Evolutionary conservation across 495 filamentous ascomycete genomes (phyloP).

Genomic region (Penicillium daleae): DNA sequence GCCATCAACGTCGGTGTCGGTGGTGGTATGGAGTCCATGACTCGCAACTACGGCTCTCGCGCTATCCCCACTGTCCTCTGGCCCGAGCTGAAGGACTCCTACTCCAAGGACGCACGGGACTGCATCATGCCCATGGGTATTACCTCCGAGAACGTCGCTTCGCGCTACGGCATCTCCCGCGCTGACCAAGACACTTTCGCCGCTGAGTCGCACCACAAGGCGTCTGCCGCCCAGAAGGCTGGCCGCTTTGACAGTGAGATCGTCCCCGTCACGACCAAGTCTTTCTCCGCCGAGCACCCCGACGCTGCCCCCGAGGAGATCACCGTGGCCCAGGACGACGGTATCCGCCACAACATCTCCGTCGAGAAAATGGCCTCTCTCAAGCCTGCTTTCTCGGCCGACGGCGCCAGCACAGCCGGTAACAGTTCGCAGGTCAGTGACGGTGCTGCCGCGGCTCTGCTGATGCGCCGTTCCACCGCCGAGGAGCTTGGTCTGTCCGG

Average conservation of each 20-base stretch:
- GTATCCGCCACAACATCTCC: conserved; percentile 68
- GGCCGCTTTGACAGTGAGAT: conserved; percentile 81
- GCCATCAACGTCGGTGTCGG: conserved; percentile 80
- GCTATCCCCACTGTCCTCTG: conserved; percentile 86
- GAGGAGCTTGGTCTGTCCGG: conserved; percentile 68
- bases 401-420: conserved; percentile 80
- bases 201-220: conserved; percentile 70
- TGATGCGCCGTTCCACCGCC: conserved; percentile 87
- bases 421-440: conserved; percentile 88
- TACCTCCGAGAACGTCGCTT: conserved; percentile 89
- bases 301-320: conserved; percentile 63
- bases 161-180: conserved; percentile 71
- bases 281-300: conserved; percentile 59
- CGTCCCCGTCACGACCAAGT: conserved; percentile 68
- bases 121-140: conserved; percentile 95
- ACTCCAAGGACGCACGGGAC: conserved; percentile 71
- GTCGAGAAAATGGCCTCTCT: conserved; percentile 72
- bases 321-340: conserved; percentile 75
- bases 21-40: conserved; percentile 95
- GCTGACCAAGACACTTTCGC: conserved; percentile 85
- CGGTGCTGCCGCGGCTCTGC: conserved; percentile 78
- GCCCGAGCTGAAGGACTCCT: conserved; percentile 66
- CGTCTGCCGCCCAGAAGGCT: conserved; percentile 64
- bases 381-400: conserved; percentile 79
- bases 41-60: conserved; percentile 77